phyloP scores from a whole-genome alignment of 768 basidiomycete genomes.

The Phylloporus sp. region DNA sequence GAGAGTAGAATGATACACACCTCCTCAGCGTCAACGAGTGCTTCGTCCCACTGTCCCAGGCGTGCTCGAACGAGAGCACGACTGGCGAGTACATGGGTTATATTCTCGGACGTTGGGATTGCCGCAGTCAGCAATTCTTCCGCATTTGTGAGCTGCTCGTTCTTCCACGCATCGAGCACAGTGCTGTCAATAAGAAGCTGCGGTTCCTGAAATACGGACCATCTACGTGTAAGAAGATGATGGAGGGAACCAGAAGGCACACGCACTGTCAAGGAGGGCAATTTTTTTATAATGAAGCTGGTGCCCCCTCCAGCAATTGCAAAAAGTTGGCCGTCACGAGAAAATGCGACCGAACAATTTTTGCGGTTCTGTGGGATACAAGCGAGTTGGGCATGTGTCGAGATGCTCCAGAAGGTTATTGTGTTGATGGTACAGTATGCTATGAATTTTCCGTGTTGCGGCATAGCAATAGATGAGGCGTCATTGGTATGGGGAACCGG shows the following conservation, averaged over 20 bases:
- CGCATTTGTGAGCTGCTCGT: background rate
- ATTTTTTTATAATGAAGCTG: background rate
- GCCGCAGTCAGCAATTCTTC: background rate
- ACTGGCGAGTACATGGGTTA: background rate
- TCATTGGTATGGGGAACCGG: too few relatives aligned
- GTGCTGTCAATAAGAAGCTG: background rate
- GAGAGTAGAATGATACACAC: background rate
- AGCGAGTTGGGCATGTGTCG: too few relatives aligned
- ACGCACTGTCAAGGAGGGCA: background rate
- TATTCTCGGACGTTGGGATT: background rate
- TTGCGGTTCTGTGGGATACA: too few relatives aligned
- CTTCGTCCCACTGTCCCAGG: background rate
- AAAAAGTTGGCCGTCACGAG: too few relatives aligned
- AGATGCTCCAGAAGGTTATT: too few relatives aligned
- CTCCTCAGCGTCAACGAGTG: background rate
- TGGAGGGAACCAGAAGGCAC: background rate
- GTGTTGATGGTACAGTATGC: too few relatives aligned
- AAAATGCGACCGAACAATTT: too few relatives aligned
- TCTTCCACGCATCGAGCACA: background rate
- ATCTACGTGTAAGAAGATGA: background rate
- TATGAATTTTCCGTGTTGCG: too few relatives aligned
- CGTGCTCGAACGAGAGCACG: conserved; percentile 1
- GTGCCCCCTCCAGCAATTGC: too few relatives aligned
- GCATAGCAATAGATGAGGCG: too few relatives aligned
- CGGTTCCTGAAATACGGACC: background rate